phyloP scores from a whole-genome alignment of 2,329 filamentous ascomycete genomes.

The Monosporascus sp. region DNA sequence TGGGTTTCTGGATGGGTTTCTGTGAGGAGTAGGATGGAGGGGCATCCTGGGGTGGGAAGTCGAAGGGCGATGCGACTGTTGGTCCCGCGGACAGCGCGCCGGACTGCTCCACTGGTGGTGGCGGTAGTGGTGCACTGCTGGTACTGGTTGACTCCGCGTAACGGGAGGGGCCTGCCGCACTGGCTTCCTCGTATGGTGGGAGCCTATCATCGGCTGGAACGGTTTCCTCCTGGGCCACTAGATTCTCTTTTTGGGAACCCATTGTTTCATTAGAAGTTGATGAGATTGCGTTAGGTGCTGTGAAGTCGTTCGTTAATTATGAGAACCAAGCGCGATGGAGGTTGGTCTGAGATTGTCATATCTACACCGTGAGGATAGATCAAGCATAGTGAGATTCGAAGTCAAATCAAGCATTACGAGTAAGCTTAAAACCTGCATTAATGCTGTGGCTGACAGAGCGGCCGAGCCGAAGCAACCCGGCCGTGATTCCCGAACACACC shows the following conservation, averaged over 20 bases:
- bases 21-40: conserved; percentile 24
- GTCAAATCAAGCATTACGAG: too few species aligned
- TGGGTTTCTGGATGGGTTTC: conserved; percentile 18
- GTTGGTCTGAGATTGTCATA: too few species aligned
- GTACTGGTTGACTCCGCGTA: background rate
- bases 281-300: too few species aligned
- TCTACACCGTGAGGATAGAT: too few species aligned
- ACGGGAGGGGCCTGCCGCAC: background rate
- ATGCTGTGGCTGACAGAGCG: too few species aligned
- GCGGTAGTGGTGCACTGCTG: background rate
- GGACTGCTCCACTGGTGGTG: background rate
- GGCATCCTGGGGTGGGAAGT: conserved; percentile 30
- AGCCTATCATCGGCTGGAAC: conserved; percentile 5
- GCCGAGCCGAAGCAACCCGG: too few species aligned
- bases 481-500: too few species aligned
- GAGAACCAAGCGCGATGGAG: too few species aligned
- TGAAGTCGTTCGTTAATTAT: too few species aligned
- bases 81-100: conserved; percentile 13
- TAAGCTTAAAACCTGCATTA: too few species aligned
- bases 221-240: conserved; percentile 1
- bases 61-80: conserved; percentile 32
- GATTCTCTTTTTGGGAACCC: background rate
- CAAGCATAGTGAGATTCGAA: too few species aligned
- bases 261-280: background rate
- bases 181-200: conserved; percentile 15